Evolutionary conservation across 345 rosid genomes (phyloP).

Genomic region (Moricandia moricandioides): DNA sequence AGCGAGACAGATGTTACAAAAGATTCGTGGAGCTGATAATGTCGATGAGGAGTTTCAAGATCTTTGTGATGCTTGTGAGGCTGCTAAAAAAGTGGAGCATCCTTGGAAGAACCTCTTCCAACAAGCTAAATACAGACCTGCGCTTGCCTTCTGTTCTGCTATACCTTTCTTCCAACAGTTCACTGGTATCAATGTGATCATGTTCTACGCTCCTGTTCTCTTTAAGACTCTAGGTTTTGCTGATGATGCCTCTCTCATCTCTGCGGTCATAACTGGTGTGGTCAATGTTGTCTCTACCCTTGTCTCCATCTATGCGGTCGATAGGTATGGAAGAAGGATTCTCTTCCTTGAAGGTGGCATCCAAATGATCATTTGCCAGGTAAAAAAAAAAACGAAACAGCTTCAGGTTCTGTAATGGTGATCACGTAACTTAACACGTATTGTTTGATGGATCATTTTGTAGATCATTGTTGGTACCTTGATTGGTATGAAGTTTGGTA

Average conservation of each 20-base stretch:
- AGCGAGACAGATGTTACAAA: constrained; percentile 37
- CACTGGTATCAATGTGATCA: constrained; percentile 40
- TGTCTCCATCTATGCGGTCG: constrained; percentile 44
- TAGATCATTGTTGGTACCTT: constrained; percentile 36
- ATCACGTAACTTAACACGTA: not conserved
- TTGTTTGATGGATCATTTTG: constrained; percentile 16
- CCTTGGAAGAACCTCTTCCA: constrained; percentile 38
- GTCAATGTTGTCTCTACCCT: constrained; percentile 40
- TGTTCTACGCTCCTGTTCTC: constrained; percentile 41
- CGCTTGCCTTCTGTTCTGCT: constrained; percentile 28
- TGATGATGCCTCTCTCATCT: constrained; percentile 37
- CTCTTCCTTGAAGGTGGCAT: constrained; percentile 47
- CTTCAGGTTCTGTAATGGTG: not conserved
- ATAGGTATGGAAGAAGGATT: constrained; percentile 41
- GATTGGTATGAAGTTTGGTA: constrained; percentile 39
- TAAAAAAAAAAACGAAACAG: constrained; percentile 3
- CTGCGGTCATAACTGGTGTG: constrained; percentile 41
- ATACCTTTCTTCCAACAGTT: constrained; percentile 38
- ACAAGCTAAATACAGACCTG: constrained; percentile 34
- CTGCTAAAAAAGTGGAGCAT: constrained; percentile 37
- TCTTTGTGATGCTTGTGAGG: constrained; percentile 38
- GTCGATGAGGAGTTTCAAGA: constrained; percentile 40
- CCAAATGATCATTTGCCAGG: constrained; percentile 48
- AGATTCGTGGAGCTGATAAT: constrained; percentile 39
- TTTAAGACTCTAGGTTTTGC: constrained; percentile 39